These are phyloP conservation scores for Clonostachys solani DNA, from an alignment of 2,329 filamentous ascomycete genomes.

Conservation along the genomic window DNA sequence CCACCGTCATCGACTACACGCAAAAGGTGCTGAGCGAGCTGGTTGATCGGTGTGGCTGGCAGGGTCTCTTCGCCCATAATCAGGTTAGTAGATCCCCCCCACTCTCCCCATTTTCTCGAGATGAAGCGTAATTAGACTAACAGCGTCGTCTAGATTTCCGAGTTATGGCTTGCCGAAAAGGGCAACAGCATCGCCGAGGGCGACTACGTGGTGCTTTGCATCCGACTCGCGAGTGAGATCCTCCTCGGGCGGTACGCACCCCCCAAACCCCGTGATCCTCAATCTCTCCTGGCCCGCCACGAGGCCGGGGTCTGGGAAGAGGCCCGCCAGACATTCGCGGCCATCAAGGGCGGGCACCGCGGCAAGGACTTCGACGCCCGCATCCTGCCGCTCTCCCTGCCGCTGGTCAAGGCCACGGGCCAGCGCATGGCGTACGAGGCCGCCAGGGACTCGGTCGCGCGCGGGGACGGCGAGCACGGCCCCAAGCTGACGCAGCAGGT, in stretches of 20 bases:
- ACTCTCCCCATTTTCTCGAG: too few relatives aligned
- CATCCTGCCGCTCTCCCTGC: constrained; percentile 15
- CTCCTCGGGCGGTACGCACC: constrained; percentile 14
- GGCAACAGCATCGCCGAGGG: constrained; percentile 17
- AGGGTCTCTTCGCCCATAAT: constrained; percentile 16
- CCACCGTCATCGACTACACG: neutral
- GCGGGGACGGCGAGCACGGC: too few relatives aligned
- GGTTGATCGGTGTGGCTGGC: constrained; percentile 19
- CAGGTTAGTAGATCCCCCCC: neutral
- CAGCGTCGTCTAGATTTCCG: constrained; percentile 4
- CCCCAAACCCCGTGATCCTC: constrained; percentile 4
- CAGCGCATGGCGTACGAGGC: constrained; percentile 21
- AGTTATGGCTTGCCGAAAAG: constrained; percentile 8
- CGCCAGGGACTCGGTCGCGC: neutral
- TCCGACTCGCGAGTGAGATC: constrained; percentile 16
- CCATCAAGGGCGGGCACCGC: constrained; percentile 5
- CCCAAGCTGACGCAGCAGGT: too few relatives aligned
- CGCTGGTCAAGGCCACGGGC: constrained; percentile 13
- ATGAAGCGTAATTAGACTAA: too few relatives aligned
- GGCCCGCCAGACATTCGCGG: constrained; percentile 1
- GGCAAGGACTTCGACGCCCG: constrained; percentile 10
- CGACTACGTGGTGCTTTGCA: constrained; percentile 16
- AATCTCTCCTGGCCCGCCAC: constrained; percentile 12
- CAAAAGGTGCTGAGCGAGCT: constrained; percentile 9
- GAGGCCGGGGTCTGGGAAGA: constrained; percentile 3